Evolutionary conservation across 2,329 filamentous ascomycete species (phyloP).

Genomic region (Tothia fuscella): DNA sequence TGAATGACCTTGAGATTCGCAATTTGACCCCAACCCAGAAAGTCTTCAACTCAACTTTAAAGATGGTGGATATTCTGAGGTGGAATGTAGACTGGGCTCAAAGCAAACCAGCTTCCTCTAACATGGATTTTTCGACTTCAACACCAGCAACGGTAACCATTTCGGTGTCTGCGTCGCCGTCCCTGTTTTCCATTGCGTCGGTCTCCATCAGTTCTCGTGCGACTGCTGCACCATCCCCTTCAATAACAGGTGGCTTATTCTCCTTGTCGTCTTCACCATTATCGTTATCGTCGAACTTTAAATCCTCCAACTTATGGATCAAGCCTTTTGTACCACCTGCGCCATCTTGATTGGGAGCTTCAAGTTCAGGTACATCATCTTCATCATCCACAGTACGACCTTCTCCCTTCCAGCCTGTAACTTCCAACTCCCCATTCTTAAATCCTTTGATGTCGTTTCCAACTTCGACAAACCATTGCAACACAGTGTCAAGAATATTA

Average conservation of each 20-base stretch:
- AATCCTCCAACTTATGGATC: neutral
- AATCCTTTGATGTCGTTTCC: constrained; percentile 31
- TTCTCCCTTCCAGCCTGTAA: neutral
- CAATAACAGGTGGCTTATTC: constrained; percentile 1
- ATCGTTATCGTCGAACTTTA: neutral
- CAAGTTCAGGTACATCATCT: constrained; percentile 1
- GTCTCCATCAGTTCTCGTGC: too few relatives aligned
- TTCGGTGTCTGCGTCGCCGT: neutral
- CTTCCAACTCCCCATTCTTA: constrained; percentile 19
- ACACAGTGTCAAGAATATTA: constrained; percentile 38
- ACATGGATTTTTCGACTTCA: constrained; percentile 20
- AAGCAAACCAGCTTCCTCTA: constrained; percentile 19
- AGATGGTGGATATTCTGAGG: neutral
- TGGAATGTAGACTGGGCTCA: too few relatives aligned
- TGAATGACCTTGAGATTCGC: neutral
- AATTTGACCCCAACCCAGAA: neutral
- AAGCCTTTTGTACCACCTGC: neutral
- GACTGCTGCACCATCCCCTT: too few relatives aligned
- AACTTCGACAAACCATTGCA: constrained; percentile 51
- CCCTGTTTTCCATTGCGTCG: too few relatives aligned
- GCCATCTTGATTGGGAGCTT: neutral
- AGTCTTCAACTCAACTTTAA: neutral
- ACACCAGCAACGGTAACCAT: constrained; percentile 21
- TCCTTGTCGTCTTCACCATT: neutral
- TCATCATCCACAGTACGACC: neutral